Evolutionary conservation across 1,284 basidiomycete genomes (phyloP).

Genomic region (Ustilago xerochloae): DNA sequence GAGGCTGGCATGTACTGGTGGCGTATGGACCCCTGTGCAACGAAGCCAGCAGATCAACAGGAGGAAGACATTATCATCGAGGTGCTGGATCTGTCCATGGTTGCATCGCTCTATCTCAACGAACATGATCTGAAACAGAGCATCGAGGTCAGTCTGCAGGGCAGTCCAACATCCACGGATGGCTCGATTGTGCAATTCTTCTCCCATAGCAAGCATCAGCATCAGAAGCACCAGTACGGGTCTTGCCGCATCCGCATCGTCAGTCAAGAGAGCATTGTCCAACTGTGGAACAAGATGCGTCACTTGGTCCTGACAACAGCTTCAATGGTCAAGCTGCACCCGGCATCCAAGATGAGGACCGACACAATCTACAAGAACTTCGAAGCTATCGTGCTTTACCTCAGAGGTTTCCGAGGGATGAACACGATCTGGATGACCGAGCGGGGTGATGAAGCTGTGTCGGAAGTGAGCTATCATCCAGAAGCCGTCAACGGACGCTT

Average conservation of each 20-base stretch:
- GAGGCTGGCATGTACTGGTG: conserved; percentile 49
- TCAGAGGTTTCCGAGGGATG: conserved; percentile 48
- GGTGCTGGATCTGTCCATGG: conserved; percentile 44
- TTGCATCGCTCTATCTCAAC: conserved; percentile 41
- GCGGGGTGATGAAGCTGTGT: conserved; percentile 37
- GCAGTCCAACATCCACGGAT: conserved; percentile 24
- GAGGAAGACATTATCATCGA: conserved; percentile 41
- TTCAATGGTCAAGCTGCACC: conserved; percentile 4
- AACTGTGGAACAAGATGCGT: conserved; percentile 32
- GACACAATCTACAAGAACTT: conserved; percentile 45
- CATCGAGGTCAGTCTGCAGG: conserved; percentile 38
- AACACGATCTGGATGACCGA: conserved; percentile 44
- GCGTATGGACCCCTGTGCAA: conserved; percentile 9
- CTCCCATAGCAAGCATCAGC: conserved; percentile 33
- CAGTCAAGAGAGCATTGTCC: background rate
- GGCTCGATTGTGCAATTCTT: conserved; percentile 45
- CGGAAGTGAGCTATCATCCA: conserved; percentile 24
- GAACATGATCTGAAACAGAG: conserved; percentile 26
- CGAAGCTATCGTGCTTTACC: conserved; percentile 48
- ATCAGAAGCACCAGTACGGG: conserved; percentile 48
- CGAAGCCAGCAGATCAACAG: background rate
- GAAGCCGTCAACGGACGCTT: conserved; percentile 38
- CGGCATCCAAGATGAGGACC: conserved; percentile 23
- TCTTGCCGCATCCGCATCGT: conserved; percentile 33
- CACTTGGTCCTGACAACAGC: conserved; percentile 31